Evolutionary conservation across 257 asterid species (phyloP).

Genomic region (Scutellaria minor): DNA sequence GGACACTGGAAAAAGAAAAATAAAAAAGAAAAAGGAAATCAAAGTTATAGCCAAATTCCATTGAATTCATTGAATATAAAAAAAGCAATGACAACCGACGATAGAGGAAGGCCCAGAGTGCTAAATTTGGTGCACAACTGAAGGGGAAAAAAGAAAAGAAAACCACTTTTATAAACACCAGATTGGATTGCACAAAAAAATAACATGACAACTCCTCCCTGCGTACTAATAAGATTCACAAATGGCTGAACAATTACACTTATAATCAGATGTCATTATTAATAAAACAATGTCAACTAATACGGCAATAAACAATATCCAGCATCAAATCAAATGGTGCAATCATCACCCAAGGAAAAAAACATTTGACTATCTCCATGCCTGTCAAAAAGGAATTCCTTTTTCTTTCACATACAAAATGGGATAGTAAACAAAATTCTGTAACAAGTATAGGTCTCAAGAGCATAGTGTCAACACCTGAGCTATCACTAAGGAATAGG

Average conservation of each 20-base stretch:
- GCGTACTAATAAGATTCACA: not conserved
- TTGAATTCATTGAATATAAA: slow-evolving; percentile 3
- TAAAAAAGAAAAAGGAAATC: slow-evolving; percentile 7
- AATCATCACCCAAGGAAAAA: not conserved
- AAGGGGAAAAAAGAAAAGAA: not conserved
- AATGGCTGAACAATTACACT: slow-evolving; percentile 17
- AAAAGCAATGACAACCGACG: slow-evolving; percentile 11
- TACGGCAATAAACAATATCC: not conserved
- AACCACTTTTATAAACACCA: slow-evolving; percentile 12
- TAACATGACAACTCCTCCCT: not conserved
- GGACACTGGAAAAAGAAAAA: not conserved
- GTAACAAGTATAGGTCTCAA: not conserved
- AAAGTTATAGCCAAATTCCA: slow-evolving; percentile 18
- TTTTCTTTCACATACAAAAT: slow-evolving; percentile 16
- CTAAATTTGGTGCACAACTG: slow-evolving; percentile 1
- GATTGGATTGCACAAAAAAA: slow-evolving; percentile 10
- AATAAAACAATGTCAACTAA: not conserved
- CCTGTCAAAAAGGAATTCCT: slow-evolving; percentile 5
- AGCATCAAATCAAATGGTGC: slow-evolving; percentile 8
- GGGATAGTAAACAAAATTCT: slow-evolving; percentile 10
- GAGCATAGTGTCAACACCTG: slow-evolving; percentile 9
- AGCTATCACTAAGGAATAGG: slow-evolving; percentile 3
- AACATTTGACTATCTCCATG: not conserved
- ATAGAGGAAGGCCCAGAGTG: slow-evolving; percentile 5
- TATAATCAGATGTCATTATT: slow-evolving; percentile 1